These are phyloP conservation scores for Leccinum barrowsii DNA, from an alignment of 768 basidiomycete genomes.

Conservation along the genomic window DNA sequence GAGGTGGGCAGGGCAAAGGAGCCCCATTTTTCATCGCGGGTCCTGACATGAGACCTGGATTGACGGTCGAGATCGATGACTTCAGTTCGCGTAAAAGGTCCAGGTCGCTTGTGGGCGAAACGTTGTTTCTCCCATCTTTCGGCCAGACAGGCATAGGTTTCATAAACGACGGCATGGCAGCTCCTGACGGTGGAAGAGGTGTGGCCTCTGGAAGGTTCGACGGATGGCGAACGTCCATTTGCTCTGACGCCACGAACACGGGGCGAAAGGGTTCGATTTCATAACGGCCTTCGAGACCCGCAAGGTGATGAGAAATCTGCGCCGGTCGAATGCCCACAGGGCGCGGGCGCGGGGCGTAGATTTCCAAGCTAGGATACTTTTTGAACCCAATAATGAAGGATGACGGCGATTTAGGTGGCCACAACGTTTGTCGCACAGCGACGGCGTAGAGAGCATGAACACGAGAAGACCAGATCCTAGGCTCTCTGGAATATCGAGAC, in stretches of 20 bases:
- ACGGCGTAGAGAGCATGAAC: constrained; percentile 43
- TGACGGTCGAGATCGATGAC: constrained; percentile 30
- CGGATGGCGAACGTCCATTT: constrained; percentile 14
- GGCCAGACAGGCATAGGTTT: constrained; percentile 13
- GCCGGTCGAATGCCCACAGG: constrained; percentile 38
- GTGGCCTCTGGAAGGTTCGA: constrained; percentile 24
- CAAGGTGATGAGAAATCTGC: constrained; percentile 30
- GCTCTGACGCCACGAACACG: constrained; percentile 18
- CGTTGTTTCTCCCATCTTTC: background rate
- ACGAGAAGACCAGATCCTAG: constrained; percentile 48
- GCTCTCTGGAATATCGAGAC: constrained; percentile 41
- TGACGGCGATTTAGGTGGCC: constrained; percentile 29
- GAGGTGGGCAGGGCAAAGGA: constrained; percentile 37
- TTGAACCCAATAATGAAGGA: constrained; percentile 33
- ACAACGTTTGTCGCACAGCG: constrained; percentile 26
- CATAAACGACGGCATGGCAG: constrained; percentile 17
- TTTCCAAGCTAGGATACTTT: constrained; percentile 33
- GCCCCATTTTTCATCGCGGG: constrained; percentile 5
- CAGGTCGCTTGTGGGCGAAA: constrained; percentile 9
- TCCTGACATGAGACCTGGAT: constrained; percentile 24
- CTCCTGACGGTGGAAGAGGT: constrained; percentile 22
- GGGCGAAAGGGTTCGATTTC: constrained; percentile 46
- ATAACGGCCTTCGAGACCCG: constrained; percentile 41
- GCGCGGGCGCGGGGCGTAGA: constrained; percentile 43
- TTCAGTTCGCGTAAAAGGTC: constrained; percentile 8